A percentile compares a stretch with the other conserved stretches of the same genome.
Conservation (phyloP, 306 rosid genomes). For the Prunus davidiana region DNA sequence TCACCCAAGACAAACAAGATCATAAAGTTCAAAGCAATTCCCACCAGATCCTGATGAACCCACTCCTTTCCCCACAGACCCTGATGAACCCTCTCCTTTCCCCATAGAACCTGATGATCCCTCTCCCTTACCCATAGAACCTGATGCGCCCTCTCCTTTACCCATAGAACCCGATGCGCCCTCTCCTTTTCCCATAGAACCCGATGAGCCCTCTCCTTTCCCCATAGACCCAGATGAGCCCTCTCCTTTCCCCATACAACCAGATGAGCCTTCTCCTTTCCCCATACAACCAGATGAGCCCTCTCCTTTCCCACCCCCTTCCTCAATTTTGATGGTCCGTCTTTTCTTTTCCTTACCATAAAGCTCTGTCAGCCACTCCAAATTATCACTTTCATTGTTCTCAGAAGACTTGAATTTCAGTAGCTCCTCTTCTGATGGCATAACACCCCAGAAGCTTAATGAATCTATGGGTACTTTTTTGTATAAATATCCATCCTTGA, state of each 20-base stretch:
- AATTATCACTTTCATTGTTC: constrained; percentile 54
- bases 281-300: constrained; percentile 43
- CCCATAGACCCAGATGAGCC: constrained; percentile 26
- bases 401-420: constrained; percentile 70
- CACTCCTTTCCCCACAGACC: constrained; percentile 46
- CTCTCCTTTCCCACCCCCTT: constrained; percentile 58
- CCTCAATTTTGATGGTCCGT: constrained; percentile 35
- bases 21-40: constrained; percentile 56
- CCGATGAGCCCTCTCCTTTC: constrained; percentile 45
- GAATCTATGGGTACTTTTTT: constrained; percentile 83
- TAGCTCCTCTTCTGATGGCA: constrained; percentile 76
- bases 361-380: constrained; percentile 89
- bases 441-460: constrained; percentile 75
- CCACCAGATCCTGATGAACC: constrained; percentile 38
- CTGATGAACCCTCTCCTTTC: constrained; percentile 26
- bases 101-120: constrained; percentile 44
- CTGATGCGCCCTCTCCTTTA: constrained; percentile 68
- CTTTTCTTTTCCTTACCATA: constrained; percentile 72
- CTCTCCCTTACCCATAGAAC: constrained; percentile 34
- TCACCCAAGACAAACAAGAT: constrained; percentile 90
- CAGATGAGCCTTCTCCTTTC: constrained; percentile 2
- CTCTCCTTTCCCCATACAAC: constrained; percentile 38
- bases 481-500: constrained; percentile 83
- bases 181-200: constrained; percentile 54
- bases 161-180: constrained; percentile 44